A percentile compares a stretch with the other conserved stretches of the same genome.
phyloP scores from a whole-genome alignment of 1,284 basidiomycete species.

The Sanghuangporus sanghuang region DNA sequence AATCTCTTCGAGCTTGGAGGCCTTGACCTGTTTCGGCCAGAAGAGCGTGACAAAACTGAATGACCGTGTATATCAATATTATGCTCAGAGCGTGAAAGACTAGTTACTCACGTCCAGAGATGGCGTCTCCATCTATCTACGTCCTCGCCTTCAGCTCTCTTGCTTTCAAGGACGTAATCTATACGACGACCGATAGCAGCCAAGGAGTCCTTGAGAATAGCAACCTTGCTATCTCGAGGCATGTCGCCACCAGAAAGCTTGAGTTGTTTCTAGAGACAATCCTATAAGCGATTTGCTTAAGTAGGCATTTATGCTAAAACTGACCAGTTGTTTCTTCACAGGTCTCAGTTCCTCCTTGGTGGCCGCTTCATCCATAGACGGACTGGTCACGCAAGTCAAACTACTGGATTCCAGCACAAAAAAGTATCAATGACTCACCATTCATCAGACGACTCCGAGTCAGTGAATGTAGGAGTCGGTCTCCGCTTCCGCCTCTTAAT shows the following conservation, averaged over 20 bases:
- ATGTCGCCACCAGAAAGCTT: slow-evolving; percentile 91
- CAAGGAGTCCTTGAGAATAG: slow-evolving; percentile 92
- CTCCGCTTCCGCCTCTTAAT: slow-evolving; percentile 72
- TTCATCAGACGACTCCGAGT: slow-evolving; percentile 84
- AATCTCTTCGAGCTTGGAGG: slow-evolving; percentile 86
- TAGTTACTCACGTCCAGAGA: slow-evolving; percentile 82
- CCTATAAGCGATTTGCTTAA: not conserved
- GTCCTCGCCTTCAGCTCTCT: slow-evolving; percentile 74
- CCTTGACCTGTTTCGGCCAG: slow-evolving; percentile 96
- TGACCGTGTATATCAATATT: slow-evolving; percentile 16
- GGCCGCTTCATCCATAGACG: slow-evolving; percentile 92
- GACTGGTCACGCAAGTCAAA: slow-evolving; percentile 38
- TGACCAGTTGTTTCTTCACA: slow-evolving; percentile 91
- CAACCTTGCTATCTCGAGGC: slow-evolving; percentile 91
- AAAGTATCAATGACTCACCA: slow-evolving; percentile 49
- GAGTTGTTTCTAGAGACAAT: slow-evolving; percentile 72
- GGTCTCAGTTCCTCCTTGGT: slow-evolving; percentile 97
- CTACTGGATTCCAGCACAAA: not conserved
- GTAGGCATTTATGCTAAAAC: slow-evolving; percentile 25
- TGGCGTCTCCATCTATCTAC: slow-evolving; percentile 87
- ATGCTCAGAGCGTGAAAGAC: not conserved
- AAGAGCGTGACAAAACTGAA: slow-evolving; percentile 87
- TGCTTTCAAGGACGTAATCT: slow-evolving; percentile 75
- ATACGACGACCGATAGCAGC: slow-evolving; percentile 93
- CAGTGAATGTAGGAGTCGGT: slow-evolving; percentile 88